These are phyloP conservation scores for Pisolithus marmoratus DNA, from an alignment of 768 basidiomycete species.

Conservation along the genomic window DNA sequence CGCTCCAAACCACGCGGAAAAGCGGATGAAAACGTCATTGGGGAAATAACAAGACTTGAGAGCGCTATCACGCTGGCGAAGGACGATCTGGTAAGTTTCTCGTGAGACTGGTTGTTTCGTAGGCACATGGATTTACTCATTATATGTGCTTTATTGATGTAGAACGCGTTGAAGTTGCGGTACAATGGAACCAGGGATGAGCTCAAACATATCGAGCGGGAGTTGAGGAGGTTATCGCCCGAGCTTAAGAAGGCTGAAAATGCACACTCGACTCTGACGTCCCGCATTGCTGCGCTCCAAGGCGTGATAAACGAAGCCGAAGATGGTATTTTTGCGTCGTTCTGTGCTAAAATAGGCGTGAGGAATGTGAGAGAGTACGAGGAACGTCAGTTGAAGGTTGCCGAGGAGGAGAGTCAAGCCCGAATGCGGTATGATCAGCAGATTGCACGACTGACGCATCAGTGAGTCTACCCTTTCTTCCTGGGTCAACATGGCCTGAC, in stretches of 20 bases:
- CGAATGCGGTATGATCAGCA: constrained; percentile 79
- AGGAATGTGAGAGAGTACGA: constrained; percentile 89
- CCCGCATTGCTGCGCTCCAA: constrained; percentile 49
- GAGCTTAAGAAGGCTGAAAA: constrained; percentile 67
- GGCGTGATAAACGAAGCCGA: constrained; percentile 69
- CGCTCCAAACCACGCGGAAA: constrained; percentile 81
- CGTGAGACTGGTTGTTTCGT: background rate
- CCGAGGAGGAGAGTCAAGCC: constrained; percentile 83
- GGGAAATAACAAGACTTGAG: constrained; percentile 76
- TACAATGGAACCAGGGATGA: constrained; percentile 79
- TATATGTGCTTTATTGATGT: background rate
- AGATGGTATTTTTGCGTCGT: constrained; percentile 67
- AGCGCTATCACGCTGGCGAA: constrained; percentile 65
- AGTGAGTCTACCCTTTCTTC: constrained; percentile 44
- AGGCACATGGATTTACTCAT: background rate
- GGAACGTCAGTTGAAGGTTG: constrained; percentile 81
- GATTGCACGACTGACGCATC: constrained; percentile 78
- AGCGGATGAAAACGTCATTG: constrained; percentile 72
- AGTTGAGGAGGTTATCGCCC: constrained; percentile 59
- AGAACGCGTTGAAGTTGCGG: constrained; percentile 74
- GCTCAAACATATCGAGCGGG: constrained; percentile 71
- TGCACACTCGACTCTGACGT: constrained; percentile 46
- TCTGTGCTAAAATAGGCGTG: constrained; percentile 78
- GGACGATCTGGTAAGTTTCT: constrained; percentile 74
- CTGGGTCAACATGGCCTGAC: constrained; percentile 1